Conservation (phyloP, 1,284 basidiomycete genomes). For the Ustilago tritici region DNA sequence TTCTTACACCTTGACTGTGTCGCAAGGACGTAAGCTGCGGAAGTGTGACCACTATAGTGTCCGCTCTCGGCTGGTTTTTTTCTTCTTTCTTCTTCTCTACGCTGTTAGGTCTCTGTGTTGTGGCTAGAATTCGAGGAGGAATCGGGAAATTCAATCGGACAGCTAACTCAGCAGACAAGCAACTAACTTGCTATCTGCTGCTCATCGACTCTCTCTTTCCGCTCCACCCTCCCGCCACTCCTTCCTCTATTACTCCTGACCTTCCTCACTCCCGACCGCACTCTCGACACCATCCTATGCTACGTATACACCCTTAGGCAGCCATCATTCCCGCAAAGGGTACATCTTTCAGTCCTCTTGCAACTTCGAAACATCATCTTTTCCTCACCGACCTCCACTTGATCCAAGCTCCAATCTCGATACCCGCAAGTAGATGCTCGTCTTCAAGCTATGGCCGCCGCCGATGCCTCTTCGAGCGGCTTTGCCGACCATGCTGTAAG, state of each 20-base stretch:
- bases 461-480: constrained; percentile 29
- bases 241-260: neutral
- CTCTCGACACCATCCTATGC: constrained; percentile 1
- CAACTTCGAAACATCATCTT: neutral
- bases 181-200: constrained; percentile 1
- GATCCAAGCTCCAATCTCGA: constrained; percentile 1
- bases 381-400: constrained; percentile 27
- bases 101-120: neutral
- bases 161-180: neutral
- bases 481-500: constrained; percentile 40
- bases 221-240: constrained; percentile 14
- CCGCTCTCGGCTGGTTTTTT: neutral
- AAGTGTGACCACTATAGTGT: too few species aligned
- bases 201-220: constrained; percentile 8
- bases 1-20: neutral
- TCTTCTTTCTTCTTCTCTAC: neutral
- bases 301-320: constrained; percentile 1
- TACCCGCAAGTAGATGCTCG: constrained; percentile 18
- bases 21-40: neutral
- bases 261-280: too few species aligned
- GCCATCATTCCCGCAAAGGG: constrained; percentile 6
- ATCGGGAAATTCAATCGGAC: constrained; percentile 22
- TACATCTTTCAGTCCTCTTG: neutral
- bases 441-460: constrained; percentile 27
- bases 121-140: constrained; percentile 10